Evolutionary conservation across 148 eudicot species (phyloP).

Genomic region (Cornus suecica): DNA sequence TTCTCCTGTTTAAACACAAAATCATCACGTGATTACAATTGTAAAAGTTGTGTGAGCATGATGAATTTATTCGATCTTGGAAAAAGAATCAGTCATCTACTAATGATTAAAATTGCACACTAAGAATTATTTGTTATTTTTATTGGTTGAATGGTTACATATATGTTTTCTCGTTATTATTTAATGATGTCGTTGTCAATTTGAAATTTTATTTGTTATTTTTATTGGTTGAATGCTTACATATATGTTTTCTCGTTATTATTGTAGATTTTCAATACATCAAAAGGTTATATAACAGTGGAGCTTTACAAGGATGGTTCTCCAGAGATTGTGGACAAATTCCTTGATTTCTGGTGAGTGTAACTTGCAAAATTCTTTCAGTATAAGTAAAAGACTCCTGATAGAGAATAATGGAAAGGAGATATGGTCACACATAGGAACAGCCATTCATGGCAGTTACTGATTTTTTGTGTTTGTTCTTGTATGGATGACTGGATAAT

Average conservation of each 20-base stretch:
- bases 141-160: neutral
- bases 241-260: neutral
- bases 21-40: neutral
- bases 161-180: neutral
- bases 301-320: constrained; percentile 1
- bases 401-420: neutral
- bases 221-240: neutral
- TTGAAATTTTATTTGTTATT: neutral
- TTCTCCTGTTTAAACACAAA: neutral
- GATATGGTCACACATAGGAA: neutral
- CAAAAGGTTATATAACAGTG: neutral
- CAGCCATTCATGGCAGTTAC: neutral
- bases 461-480: neutral
- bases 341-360: neutral
- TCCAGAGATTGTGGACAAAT: constrained; percentile 4
- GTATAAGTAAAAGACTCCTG: neutral
- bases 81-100: neutral
- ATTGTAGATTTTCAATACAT: neutral
- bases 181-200: neutral
- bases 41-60: no score
- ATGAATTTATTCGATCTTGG: no score
- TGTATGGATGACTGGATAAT: neutral
- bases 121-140: neutral
- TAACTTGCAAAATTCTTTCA: neutral
- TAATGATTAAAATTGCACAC: neutral